phyloP scores from a whole-genome alignment of 306 rosid species.

The Vigna mungo region DNA sequence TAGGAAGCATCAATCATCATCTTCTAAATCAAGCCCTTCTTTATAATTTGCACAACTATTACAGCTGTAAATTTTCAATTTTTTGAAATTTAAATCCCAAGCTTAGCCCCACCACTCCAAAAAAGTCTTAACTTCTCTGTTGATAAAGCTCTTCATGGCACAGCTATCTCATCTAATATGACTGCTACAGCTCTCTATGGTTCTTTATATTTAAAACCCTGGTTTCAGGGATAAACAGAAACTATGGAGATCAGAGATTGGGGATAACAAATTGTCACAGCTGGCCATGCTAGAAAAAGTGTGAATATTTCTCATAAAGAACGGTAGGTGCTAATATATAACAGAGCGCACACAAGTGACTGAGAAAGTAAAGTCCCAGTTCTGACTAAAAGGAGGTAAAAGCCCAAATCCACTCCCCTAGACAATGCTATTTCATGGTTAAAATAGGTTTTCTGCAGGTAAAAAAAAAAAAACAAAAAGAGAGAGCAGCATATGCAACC shows the following conservation, averaged over 20 bases:
- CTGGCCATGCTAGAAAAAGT: not conserved
- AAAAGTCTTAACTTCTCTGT: not conserved
- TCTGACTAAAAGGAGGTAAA: not conserved
- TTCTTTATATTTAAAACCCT: not conserved
- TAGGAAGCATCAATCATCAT: not conserved
- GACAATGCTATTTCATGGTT: not conserved
- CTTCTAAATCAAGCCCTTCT: not conserved
- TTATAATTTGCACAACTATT: too few relatives aligned
- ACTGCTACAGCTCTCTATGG: not conserved
- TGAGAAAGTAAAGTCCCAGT: not conserved
- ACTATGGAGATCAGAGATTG: not conserved
- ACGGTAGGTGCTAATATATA: not conserved
- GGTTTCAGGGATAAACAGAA: not conserved
- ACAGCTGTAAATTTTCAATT: too few relatives aligned
- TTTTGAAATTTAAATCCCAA: not conserved
- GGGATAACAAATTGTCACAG: not conserved
- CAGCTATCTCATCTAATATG: not conserved
- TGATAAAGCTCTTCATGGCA: too few relatives aligned
- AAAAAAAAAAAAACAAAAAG: conserved; percentile 6
- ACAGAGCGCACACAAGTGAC: not conserved
- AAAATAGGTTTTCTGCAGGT: not conserved
- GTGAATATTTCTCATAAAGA: not conserved
- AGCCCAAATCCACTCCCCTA: not conserved
- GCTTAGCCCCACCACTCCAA: not conserved
- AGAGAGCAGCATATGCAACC: not conserved